A percentile compares a stretch with the other conserved stretches of the same genome.
phyloP scores from a whole-genome alignment of 2,329 filamentous ascomycete genomes.

The Calonectria pseudoturangicola region DNA sequence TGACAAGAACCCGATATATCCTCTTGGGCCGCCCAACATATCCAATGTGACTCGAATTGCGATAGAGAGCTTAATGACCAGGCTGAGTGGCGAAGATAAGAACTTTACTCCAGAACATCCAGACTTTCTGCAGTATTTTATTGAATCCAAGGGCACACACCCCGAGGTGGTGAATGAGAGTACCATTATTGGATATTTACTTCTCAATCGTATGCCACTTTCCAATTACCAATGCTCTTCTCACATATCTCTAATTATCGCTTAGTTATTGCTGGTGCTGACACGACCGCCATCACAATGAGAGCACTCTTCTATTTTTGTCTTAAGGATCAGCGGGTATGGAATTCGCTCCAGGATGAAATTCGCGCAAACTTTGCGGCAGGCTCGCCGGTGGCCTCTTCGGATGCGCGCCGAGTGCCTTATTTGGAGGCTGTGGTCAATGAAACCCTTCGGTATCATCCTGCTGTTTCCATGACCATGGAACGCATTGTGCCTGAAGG shows the following conservation, averaged over 20 bases:
- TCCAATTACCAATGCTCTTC: too few relatives aligned
- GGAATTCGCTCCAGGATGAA: conserved; percentile 28
- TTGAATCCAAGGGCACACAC: conserved; percentile 60
- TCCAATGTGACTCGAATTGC: conserved; percentile 55
- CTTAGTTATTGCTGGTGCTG: conserved; percentile 48
- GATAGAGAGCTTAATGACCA: conserved; percentile 54
- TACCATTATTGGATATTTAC: conserved; percentile 10
- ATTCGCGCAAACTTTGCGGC: conserved; percentile 34
- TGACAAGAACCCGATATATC: conserved; percentile 62
- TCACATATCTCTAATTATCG: neutral
- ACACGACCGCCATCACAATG: conserved; percentile 52
- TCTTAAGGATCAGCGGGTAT: conserved; percentile 47
- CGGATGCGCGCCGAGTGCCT: conserved; percentile 47
- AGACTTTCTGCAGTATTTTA: conserved; percentile 64
- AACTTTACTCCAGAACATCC: conserved; percentile 48
- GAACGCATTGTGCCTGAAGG: conserved; percentile 66
- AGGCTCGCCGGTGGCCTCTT: conserved; percentile 25
- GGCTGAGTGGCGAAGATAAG: conserved; percentile 55
- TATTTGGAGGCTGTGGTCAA: conserved; percentile 64
- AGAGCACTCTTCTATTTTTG: conserved; percentile 50
- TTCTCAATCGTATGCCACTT: conserved; percentile 13
- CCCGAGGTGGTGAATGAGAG: conserved; percentile 49
- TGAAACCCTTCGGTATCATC: conserved; percentile 68
- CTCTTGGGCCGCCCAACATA: conserved; percentile 59
- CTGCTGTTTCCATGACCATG: conserved; percentile 64